Evolutionary conservation across 2,329 filamentous ascomycete species (phyloP), one percentile per base, ranked within the genome.

Genomic region (Aureobasidium pullulans): DNA sequence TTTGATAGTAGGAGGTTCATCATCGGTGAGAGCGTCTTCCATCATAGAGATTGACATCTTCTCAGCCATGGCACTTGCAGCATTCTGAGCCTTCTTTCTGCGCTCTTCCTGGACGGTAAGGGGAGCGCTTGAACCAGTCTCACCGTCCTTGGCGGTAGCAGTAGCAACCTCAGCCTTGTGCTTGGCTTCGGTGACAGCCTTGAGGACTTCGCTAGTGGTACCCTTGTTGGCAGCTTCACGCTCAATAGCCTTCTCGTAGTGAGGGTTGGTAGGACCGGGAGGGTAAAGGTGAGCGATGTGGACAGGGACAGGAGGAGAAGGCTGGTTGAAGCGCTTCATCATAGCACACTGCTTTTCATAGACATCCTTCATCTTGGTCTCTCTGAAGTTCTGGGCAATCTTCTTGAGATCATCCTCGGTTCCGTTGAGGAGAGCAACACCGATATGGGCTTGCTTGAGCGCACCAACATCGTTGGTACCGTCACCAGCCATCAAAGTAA

Each of bases 391-490:
- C 70, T 97, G 94, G 29, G 89, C 87, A 67, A 99, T 99, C 72
- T 87, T 91, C 60, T 86, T 87, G 57, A 99, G 82, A 71, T 97
- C 94, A 23, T 97, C 89, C 65, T 86, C 87, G 1, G 92, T 95
- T 63, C 94, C 94, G 74, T 99, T 99, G 66, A 99, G 84, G 52
- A 99, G 84, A 23, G 94, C 94, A 63, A 99, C 89, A 75, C 94
- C 94, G 64, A 99, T 91, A 71, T 99, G 94, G 42, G 94, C 94
- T 76, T 99, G 94, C 80, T 99, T 99, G 69, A 99, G 79, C 46
- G 94, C 94, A 64, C 94, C 94, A 59, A 99, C 94, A 70, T 99
- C 94, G 73, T 99, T 99, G 59, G 94, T 99, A 64, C 94, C 94
- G 69, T 99, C 94, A 74, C 94, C 94, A 67, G 92, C 95, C 94